A percentile compares a stretch with the other conserved stretches of the same genome.
Conservation (phyloP, 1,284 basidiomycete species). For the Cutaneotrichosporon mucoides region DNA sequence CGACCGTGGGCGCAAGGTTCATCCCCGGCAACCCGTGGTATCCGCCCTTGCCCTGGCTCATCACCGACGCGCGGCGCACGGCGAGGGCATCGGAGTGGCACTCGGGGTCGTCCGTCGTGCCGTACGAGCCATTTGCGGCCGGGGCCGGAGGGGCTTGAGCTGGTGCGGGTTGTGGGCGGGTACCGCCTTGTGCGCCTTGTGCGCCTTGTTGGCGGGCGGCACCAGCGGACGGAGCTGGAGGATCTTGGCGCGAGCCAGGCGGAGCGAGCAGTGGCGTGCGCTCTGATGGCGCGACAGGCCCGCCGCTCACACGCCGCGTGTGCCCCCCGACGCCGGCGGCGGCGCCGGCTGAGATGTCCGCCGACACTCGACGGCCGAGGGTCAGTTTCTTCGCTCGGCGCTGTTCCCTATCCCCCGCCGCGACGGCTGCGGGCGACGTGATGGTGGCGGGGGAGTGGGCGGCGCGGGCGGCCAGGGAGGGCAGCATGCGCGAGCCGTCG, state of each 20-base stretch:
- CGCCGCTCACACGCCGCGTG: no score
- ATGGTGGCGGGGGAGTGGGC: neutral
- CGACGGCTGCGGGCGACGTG: neutral
- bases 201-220: neutral
- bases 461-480: neutral
- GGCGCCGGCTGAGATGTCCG: neutral
- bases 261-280: slow-evolving; percentile 2
- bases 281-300: neutral
- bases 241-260: neutral
- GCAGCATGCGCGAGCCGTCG: slow-evolving; percentile 2
- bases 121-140: neutral
- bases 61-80: neutral
- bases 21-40: slow-evolving; percentile 19
- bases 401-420: neutral
- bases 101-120: neutral
- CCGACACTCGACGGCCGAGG: neutral
- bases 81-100: neutral
- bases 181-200: no score
- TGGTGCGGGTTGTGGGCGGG: no score
- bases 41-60: neutral
- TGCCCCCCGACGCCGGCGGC: no score
- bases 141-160: no score
- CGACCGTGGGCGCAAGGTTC: slow-evolving; percentile 14
- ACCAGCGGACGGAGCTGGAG: neutral
- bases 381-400: neutral